Base-by-base conservation (phyloP, 2,329 filamentous ascomycete genomes). In the Epichloe bromicola region DNA sequence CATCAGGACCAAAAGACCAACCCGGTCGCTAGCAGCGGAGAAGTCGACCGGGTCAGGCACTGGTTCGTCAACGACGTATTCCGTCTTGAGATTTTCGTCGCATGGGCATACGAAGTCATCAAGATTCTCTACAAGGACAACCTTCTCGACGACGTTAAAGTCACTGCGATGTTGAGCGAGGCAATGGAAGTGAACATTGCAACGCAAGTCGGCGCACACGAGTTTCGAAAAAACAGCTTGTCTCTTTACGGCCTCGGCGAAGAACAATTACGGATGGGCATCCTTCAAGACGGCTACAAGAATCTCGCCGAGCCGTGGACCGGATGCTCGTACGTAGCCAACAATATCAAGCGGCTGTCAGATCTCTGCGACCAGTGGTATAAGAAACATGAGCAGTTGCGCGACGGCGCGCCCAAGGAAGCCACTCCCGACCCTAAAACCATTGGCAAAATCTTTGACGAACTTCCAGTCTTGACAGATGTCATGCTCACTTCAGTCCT, bases 301-400 rank as follows among this genome's bases (percentile, higher is more conserved):
- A 79, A 75, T 11, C 73, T 96, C 8, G 79, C 85, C 0, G 82
- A 87, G 53, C 86, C 90, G 43, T 98, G 93, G 93, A 96, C 90
- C 0, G 89, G 87, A 15, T 80, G 78, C 57, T 66, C 70, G 42
- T 79, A 74, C 55, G 71, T 82, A 51, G 76, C 80, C 48, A 82
- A 82, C 62, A 83, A 82, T 54, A 60, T 74, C 12, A 78, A 79
- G 60, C 78, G 79, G 17, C 71, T 83, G 15, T 69, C 79, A 23
- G 76, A 82, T 55, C 71, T 84, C 17, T 74, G 73, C 39, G 70
- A 74, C 26, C 71, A 74, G 52, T 80, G 76, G 78, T 68, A 78
- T 3, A 70, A 73, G 45, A 69, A 74, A 48, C 68, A 74, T 55
- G 70, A 70, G 23, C 58, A 63, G 1, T 55, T 59, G 36, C 55